Evolutionary conservation across 2,329 filamentous ascomycete genomes (phyloP).

Genomic region (Ilyonectria mors-panacis): DNA sequence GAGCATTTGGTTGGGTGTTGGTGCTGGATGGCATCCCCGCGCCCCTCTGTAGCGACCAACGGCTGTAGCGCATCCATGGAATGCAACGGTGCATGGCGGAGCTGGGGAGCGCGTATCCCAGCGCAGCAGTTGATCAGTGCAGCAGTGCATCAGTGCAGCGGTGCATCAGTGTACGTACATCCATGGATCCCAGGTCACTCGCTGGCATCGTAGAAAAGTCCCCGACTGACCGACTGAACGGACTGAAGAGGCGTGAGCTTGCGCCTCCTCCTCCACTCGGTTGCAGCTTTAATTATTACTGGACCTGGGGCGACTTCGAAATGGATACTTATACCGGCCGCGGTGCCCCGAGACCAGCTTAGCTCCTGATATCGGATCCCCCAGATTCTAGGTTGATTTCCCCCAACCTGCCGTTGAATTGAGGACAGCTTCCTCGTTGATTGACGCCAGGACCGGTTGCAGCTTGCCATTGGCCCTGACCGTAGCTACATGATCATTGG

Average conservation of each 20-base stretch:
- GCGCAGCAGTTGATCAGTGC: slow-evolving; percentile 11
- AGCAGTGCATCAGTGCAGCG: neutral
- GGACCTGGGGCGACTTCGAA: slow-evolving; percentile 8
- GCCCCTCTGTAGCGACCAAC: neutral
- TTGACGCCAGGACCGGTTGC: slow-evolving; percentile 1
- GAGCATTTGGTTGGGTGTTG: neutral
- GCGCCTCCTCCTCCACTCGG: slow-evolving; percentile 14
- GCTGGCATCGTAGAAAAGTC: slow-evolving; percentile 1
- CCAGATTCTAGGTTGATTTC: neutral
- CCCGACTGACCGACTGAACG: neutral
- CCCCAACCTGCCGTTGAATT: neutral
- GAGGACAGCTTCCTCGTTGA: neutral
- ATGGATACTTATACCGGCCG: slow-evolving; percentile 21
- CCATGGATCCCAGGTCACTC: neutral
- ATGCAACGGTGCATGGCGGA: neutral
- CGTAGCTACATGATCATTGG: slow-evolving; percentile 9
- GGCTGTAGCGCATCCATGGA: neutral
- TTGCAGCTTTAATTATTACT: slow-evolving; percentile 17
- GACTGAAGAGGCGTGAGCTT: slow-evolving; percentile 7
- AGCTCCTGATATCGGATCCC: slow-evolving; percentile 5
- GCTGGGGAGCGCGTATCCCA: neutral
- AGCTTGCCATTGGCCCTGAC: slow-evolving; percentile 10
- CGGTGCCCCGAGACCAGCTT: slow-evolving; percentile 8
- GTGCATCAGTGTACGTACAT: neutral
- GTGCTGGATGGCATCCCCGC: neutral